Evolutionary conservation across 129 eudicot genomes (phyloP).

Genomic region (Lonicera japonica): DNA sequence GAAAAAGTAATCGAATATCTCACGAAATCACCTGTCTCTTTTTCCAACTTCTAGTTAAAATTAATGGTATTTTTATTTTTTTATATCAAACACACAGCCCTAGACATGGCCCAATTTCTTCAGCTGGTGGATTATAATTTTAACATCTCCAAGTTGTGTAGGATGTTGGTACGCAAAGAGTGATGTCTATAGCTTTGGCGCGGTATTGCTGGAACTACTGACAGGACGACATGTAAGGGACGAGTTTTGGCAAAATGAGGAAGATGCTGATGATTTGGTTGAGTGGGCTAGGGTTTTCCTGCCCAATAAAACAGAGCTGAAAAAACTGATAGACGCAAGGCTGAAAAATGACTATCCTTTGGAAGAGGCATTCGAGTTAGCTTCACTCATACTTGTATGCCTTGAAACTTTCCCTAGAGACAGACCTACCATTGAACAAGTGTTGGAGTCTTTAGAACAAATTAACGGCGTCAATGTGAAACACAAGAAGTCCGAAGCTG

Average conservation of each 20-base stretch:
- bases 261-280: background rate
- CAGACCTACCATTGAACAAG: conserved; percentile 19
- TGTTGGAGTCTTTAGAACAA: conserved; percentile 8
- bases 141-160: conserved; percentile 6
- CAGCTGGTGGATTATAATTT: no score
- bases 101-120: no score
- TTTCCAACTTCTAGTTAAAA: no score
- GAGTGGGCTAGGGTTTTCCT: conserved; percentile 23
- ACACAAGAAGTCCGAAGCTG: background rate
- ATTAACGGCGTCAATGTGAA: conserved; percentile 3
- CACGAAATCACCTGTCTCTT: no score
- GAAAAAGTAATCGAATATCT: no score
- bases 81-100: no score
- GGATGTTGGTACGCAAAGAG: conserved; percentile 14
- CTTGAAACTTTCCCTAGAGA: background rate
- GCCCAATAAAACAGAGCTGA: background rate
- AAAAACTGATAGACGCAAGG: conserved; percentile 16
- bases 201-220: conserved; percentile 26
- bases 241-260: conserved; percentile 11
- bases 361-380: conserved; percentile 14
- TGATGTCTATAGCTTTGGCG: conserved; percentile 38
- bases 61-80: no score
- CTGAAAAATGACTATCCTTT: conserved; percentile 2
- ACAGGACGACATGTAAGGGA: conserved; percentile 32
- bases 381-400: conserved; percentile 10